Conservation (phyloP, 2,329 filamentous ascomycete species). For the Diaporthe humulicola region DNA sequence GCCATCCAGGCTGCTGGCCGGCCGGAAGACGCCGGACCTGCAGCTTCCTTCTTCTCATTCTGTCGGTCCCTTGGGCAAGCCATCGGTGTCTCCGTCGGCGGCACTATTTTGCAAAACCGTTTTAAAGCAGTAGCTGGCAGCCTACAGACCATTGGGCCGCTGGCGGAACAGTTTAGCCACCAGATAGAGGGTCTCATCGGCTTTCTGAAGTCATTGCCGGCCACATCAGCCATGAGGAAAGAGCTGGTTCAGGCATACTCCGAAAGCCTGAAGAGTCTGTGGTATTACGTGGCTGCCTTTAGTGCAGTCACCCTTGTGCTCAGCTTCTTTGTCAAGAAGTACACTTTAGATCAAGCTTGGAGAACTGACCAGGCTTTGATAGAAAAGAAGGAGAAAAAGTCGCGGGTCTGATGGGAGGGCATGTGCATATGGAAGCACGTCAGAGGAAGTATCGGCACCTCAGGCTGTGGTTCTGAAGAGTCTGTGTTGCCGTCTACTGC, state of each 20-base stretch:
- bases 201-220: constrained; percentile 9
- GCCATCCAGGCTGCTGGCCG: constrained; percentile 42
- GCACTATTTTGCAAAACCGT: constrained; percentile 35
- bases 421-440: not conserved
- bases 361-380: constrained; percentile 17
- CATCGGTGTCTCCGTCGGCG: constrained; percentile 41
- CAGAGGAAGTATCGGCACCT: too few relatives aligned
- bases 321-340: constrained; percentile 24
- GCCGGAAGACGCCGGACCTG: constrained; percentile 39
- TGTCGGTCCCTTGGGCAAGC: constrained; percentile 40
- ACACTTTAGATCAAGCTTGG: constrained; percentile 22
- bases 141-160: constrained; percentile 1
- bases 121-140: not conserved
- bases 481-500: not conserved
- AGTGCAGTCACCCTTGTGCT: not conserved
- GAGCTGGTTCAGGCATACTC: constrained; percentile 14
- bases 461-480: not conserved
- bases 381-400: not conserved
- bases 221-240: not conserved
- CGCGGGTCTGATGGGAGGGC: not conserved
- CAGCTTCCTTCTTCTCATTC: constrained; percentile 34
- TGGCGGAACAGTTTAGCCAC: constrained; percentile 17
- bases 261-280: constrained; percentile 2
- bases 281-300: constrained; percentile 13
- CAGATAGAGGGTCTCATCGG: constrained; percentile 15